phyloP scores from a whole-genome alignment of 2,329 filamentous ascomycete species.

The Torrubiella hemipterigena region DNA sequence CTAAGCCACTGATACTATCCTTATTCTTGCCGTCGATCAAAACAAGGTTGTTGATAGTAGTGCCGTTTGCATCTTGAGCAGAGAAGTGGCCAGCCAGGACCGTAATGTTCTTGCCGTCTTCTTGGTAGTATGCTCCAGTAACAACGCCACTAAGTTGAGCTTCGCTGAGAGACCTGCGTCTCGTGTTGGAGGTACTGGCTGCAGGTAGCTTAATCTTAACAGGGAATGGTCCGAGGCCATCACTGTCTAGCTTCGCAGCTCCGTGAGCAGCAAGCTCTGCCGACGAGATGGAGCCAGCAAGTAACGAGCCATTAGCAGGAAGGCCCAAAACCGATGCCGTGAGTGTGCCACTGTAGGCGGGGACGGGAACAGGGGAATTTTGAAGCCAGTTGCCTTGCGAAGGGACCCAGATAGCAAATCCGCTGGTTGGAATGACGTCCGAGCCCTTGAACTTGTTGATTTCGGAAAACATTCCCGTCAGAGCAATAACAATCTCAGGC shows the following conservation, averaged over 20 bases:
- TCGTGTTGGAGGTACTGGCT: slow-evolving; percentile 24
- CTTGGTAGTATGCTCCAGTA: slow-evolving; percentile 65
- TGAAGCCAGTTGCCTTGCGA: slow-evolving; percentile 79
- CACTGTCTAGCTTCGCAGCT: slow-evolving; percentile 50
- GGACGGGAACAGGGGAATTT: slow-evolving; percentile 55
- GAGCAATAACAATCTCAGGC: slow-evolving; percentile 61
- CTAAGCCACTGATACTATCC: slow-evolving; percentile 57
- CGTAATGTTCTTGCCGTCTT: slow-evolving; percentile 64
- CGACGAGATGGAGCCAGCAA: slow-evolving; percentile 73
- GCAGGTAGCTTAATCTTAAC: slow-evolving; percentile 37
- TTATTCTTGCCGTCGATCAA: slow-evolving; percentile 68
- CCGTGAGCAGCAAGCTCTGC: slow-evolving; percentile 62
- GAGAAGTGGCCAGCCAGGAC: slow-evolving; percentile 81
- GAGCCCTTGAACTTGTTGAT: slow-evolving; percentile 58
- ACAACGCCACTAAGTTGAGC: slow-evolving; percentile 53
- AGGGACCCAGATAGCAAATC: slow-evolving; percentile 87
- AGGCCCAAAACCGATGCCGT: slow-evolving; percentile 57
- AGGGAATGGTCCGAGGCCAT: slow-evolving; percentile 42
- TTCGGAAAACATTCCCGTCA: slow-evolving; percentile 69
- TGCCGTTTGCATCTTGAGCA: slow-evolving; percentile 55
- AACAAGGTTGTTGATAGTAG: slow-evolving; percentile 64
- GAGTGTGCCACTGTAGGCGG: slow-evolving; percentile 60
- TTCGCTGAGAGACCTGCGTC: slow-evolving; percentile 31
- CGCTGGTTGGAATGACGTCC: slow-evolving; percentile 47
- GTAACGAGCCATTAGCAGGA: slow-evolving; percentile 51